phyloP scores from a whole-genome alignment of 208 protist species.

The Wallacemonas collosoma region DNA sequence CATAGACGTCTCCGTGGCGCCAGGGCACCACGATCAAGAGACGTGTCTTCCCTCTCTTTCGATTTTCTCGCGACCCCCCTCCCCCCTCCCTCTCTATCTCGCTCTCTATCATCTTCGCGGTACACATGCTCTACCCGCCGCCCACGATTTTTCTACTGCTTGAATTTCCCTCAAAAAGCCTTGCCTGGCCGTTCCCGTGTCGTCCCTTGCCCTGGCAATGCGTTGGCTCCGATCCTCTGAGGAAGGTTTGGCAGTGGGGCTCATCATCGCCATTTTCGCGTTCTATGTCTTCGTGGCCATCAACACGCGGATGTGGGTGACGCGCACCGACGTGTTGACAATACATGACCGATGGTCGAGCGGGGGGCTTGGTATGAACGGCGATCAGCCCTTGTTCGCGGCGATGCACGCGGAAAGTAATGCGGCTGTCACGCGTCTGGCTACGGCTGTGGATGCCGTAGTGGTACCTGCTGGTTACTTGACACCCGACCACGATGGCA shows the following conservation, averaged over 20 bases:
- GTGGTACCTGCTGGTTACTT: slow-evolving; percentile 38
- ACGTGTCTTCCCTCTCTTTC: too few species aligned
- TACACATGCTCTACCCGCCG: too few species aligned
- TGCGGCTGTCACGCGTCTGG: not conserved
- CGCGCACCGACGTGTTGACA: not conserved
- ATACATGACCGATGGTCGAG: not conserved
- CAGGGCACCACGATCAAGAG: too few species aligned
- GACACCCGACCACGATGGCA: slow-evolving; percentile 20
- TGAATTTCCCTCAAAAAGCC: too few species aligned
- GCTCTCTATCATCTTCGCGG: too few species aligned
- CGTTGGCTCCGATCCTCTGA: not conserved
- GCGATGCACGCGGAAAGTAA: slow-evolving; percentile 1
- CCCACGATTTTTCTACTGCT: too few species aligned
- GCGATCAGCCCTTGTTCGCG: not conserved
- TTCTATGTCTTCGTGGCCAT: not conserved
- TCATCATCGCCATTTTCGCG: not conserved
- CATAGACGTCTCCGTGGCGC: too few species aligned
- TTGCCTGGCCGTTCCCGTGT: not conserved
- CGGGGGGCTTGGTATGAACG: not conserved
- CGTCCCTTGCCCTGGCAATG: not conserved
- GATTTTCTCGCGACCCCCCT: too few species aligned
- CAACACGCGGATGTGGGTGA: slow-evolving; percentile 13
- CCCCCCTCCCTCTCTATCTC: too few species aligned
- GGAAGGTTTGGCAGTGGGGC: not conserved
- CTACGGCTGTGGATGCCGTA: slow-evolving; percentile 32